Conservation (phyloP, 2,329 filamentous ascomycete species). For the Tolypocladium capitatum region DNA sequence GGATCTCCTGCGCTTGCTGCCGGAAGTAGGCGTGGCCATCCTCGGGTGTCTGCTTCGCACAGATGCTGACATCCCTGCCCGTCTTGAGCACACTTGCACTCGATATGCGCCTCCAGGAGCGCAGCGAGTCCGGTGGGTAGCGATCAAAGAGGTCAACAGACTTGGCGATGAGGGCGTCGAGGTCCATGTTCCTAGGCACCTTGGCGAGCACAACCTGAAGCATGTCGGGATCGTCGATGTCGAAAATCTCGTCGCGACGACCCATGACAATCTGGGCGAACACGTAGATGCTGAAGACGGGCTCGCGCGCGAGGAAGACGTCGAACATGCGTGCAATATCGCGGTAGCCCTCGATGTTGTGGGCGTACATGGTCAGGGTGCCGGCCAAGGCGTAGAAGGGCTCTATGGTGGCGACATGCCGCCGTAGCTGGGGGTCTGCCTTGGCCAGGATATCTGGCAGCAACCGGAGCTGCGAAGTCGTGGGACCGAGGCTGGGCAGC, state of each 20-base stretch:
- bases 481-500: constrained; percentile 74
- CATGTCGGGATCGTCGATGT: constrained; percentile 88
- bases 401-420: constrained; percentile 63
- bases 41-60: constrained; percentile 42
- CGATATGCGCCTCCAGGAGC: constrained; percentile 61
- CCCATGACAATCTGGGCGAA: constrained; percentile 80
- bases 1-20: constrained; percentile 59
- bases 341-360: constrained; percentile 82
- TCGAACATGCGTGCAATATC: constrained; percentile 89
- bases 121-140: constrained; percentile 61
- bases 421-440: constrained; percentile 58
- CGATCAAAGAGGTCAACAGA: constrained; percentile 49
- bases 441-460: constrained; percentile 68
- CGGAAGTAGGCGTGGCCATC: constrained; percentile 58
- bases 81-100: constrained; percentile 75
- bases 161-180: constrained; percentile 61
- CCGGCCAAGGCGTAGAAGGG: constrained; percentile 92
- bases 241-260: constrained; percentile 72
- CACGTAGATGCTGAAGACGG: constrained; percentile 81
- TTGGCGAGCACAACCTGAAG: constrained; percentile 80
- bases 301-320: constrained; percentile 73
- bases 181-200: constrained; percentile 64
- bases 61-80: constrained; percentile 39
- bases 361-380: constrained; percentile 89
- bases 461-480: constrained; percentile 72